Evolutionary conservation across 257 asterid genomes (phyloP).

Genomic region (Capsicum baccatum): DNA sequence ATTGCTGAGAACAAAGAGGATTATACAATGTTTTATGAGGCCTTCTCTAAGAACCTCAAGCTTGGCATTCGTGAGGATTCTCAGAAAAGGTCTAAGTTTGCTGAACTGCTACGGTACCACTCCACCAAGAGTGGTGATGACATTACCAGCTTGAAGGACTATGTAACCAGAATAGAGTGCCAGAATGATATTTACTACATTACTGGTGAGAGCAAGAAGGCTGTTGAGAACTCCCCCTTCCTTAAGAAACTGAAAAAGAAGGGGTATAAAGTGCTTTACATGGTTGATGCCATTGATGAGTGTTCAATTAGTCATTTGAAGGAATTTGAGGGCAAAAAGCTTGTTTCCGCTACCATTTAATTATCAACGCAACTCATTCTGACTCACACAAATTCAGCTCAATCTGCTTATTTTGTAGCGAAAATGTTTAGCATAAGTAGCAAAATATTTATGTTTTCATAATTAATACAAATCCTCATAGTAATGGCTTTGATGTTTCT

Average conservation of each 20-base stretch:
- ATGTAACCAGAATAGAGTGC: slow-evolving; percentile 65
- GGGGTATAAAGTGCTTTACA: too few species aligned
- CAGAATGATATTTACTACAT: slow-evolving; percentile 63
- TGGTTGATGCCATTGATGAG: too few species aligned
- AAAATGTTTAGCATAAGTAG: background rate
- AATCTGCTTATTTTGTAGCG: background rate
- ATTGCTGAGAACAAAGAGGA: slow-evolving; percentile 65
- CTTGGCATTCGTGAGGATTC: slow-evolving; percentile 67
- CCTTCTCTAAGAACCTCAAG: slow-evolving; percentile 62
- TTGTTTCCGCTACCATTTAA: too few species aligned
- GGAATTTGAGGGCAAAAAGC: too few species aligned
- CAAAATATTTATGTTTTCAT: background rate
- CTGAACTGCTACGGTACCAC: slow-evolving; percentile 58
- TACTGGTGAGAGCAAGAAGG: slow-evolving; percentile 68
- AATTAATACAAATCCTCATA: background rate
- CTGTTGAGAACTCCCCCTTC: slow-evolving; percentile 66
- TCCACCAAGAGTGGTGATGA: slow-evolving; percentile 68
- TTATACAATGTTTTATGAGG: slow-evolving; percentile 61
- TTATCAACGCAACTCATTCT: too few species aligned
- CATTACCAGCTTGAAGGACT: slow-evolving; percentile 65
- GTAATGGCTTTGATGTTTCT: background rate
- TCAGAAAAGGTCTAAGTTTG: slow-evolving; percentile 49
- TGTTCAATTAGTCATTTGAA: too few species aligned
- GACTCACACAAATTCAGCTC: background rate
- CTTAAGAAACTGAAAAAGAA: too few species aligned